phyloP scores from a whole-genome alignment of 2,329 filamentous ascomycete genomes.

The Ascochyta clinopodiicola region DNA sequence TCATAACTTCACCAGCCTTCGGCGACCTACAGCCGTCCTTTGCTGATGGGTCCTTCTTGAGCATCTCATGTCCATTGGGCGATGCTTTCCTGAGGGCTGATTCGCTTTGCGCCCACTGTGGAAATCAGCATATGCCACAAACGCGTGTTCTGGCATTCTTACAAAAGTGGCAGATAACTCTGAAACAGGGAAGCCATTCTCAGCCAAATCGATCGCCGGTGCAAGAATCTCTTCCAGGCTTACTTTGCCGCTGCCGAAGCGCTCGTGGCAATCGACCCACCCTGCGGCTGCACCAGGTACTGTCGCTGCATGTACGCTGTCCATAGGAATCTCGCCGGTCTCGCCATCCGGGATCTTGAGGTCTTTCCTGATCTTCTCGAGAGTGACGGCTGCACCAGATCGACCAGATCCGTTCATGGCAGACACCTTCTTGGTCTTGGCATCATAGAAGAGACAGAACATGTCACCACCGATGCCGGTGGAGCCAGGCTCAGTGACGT shows the following conservation, averaged over 20 bases:
- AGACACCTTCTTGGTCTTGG: conserved; percentile 78
- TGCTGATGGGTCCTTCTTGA: conserved; percentile 76
- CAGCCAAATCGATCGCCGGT: conserved; percentile 84
- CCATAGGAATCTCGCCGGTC: conserved; percentile 70
- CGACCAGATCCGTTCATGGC: conserved; percentile 95
- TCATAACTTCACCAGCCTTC: conserved; percentile 83
- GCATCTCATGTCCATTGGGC: conserved; percentile 84
- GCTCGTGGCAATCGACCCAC: conserved; percentile 88
- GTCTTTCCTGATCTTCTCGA: conserved; percentile 73
- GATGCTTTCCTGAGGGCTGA: conserved; percentile 71
- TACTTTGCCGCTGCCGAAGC: conserved; percentile 87
- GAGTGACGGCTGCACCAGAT: conserved; percentile 70
- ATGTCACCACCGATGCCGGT: conserved; percentile 97
- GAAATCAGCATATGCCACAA: conserved; percentile 6
- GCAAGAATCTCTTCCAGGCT: conserved; percentile 76
- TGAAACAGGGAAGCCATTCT: conserved; percentile 88
- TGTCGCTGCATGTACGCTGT: conserved; percentile 80
- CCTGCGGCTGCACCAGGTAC: conserved; percentile 90
- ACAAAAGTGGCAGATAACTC: conserved; percentile 76
- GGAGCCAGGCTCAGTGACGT: conserved; percentile 89
- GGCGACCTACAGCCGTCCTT: conserved; percentile 77
- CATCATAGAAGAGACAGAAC: conserved; percentile 93
- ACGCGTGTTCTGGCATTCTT: conserved; percentile 46
- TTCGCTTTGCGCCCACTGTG: conserved; percentile 76
- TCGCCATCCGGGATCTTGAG: conserved; percentile 69